These are phyloP conservation scores for Mycena haematopus DNA, from an alignment of 768 basidiomycete genomes.

Conservation along the genomic window DNA sequence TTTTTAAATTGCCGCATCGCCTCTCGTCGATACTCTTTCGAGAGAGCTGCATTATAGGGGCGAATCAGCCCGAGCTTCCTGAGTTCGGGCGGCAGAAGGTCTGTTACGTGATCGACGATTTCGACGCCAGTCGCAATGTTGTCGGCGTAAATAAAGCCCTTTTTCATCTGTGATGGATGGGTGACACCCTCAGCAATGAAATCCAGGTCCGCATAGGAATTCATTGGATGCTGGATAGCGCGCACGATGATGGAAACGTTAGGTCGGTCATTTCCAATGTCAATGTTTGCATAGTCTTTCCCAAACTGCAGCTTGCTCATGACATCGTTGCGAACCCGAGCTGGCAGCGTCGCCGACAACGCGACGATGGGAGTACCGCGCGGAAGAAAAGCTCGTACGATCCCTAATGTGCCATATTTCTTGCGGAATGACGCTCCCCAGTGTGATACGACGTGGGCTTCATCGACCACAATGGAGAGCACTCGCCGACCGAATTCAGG, in stretches of 20 bases:
- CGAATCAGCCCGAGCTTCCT: background rate
- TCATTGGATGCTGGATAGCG: constrained; percentile 40
- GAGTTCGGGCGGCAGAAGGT: background rate
- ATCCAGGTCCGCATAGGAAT: constrained; percentile 41
- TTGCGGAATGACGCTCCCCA: constrained; percentile 4
- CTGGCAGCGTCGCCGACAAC: constrained; percentile 1
- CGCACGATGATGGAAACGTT: constrained; percentile 37
- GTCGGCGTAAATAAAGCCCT: background rate
- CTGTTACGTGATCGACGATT: background rate
- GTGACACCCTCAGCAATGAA: constrained; percentile 36
- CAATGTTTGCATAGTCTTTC: background rate
- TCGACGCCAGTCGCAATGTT: constrained; percentile 11
- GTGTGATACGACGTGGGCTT: background rate
- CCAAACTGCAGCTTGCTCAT: constrained; percentile 13
- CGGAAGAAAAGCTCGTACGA: background rate
- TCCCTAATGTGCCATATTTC: constrained; percentile 9
- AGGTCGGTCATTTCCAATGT: constrained; percentile 33
- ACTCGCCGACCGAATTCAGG: background rate
- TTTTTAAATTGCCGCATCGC: background rate
- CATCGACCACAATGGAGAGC: background rate
- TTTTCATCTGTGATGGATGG: background rate
- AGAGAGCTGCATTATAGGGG: background rate
- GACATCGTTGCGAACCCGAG: constrained; percentile 2
- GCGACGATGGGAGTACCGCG: background rate
- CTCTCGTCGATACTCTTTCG: background rate